A percentile compares a stretch with the other conserved stretches of the same genome.
Evolutionary conservation across 345 rosid genomes (phyloP).

Genomic region (Noccaea bulbosa): DNA sequence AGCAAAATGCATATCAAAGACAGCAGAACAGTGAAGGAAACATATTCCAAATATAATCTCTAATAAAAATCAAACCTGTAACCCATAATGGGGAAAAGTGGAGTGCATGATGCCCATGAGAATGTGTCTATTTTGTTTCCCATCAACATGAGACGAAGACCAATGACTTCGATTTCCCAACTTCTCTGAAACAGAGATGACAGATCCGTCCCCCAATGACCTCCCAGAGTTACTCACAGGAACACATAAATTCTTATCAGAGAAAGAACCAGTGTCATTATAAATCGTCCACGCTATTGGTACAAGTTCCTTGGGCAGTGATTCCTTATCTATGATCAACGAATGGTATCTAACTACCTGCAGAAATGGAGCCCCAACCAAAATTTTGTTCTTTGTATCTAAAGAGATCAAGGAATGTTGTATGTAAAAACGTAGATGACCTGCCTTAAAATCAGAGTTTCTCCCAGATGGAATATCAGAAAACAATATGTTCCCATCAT

Average conservation of each 20-base stretch:
- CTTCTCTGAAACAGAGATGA: slow-evolving; percentile 40
- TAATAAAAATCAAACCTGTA: slow-evolving; percentile 65
- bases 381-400: slow-evolving; percentile 22
- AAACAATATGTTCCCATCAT: slow-evolving; percentile 72
- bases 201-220: slow-evolving; percentile 33
- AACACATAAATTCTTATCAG: slow-evolving; percentile 48
- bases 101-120: slow-evolving; percentile 93
- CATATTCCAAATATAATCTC: not conserved
- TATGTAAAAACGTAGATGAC: slow-evolving; percentile 32
- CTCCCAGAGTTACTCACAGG: slow-evolving; percentile 40
- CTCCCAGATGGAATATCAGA: slow-evolving; percentile 75
- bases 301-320: slow-evolving; percentile 80
- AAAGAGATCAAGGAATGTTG: slow-evolving; percentile 17
- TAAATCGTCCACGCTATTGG: slow-evolving; percentile 88
- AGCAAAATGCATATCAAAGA: slow-evolving; percentile 42
- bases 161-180: slow-evolving; percentile 41
- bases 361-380: slow-evolving; percentile 22
- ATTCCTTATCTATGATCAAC: slow-evolving; percentile 70
- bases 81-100: slow-evolving; percentile 87
- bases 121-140: slow-evolving; percentile 48
- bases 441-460: slow-evolving; percentile 87
- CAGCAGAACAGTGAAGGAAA: slow-evolving; percentile 24
- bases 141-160: slow-evolving; percentile 42
- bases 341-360: slow-evolving; percentile 99
- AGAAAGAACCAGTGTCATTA: slow-evolving; percentile 56